Evolutionary conservation across 345 rosid genomes (phyloP).

Genomic region (Dimocarpus longan): DNA sequence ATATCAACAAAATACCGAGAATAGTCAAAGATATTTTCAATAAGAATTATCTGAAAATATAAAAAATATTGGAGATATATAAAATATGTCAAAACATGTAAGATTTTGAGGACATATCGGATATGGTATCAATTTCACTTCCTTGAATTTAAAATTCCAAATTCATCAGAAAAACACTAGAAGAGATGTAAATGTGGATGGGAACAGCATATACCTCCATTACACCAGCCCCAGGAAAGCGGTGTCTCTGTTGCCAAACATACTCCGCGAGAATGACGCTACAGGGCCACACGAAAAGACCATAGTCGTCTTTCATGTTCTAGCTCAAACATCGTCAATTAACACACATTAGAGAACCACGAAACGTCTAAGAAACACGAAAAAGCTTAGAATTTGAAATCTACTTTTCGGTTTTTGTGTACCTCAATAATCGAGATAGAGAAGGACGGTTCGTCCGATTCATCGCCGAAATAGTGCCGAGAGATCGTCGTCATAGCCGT

Average conservation of each 20-base stretch:
- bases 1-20: no score
- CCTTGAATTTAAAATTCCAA: no score
- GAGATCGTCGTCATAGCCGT: slow-evolving; percentile 51
- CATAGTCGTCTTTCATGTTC: slow-evolving; percentile 91
- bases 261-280: slow-evolving; percentile 85
- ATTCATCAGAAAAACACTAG: no score
- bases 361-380: neutral
- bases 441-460: slow-evolving; percentile 43
- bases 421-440: slow-evolving; percentile 80
- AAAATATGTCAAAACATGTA: no score
- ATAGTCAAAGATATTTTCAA: no score
- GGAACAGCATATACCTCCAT: slow-evolving; percentile 55
- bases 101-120: no score
- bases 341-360: neutral
- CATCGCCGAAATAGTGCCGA: slow-evolving; percentile 50
- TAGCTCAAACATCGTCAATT: slow-evolving; percentile 18
- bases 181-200: neutral
- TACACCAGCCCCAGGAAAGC: slow-evolving; percentile 53
- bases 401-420: neutral
- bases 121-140: no score
- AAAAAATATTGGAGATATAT: neutral
- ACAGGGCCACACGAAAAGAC: slow-evolving; percentile 89
- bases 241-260: slow-evolving; percentile 81
- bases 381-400: neutral
- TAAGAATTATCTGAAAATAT: no score